phyloP scores from a whole-genome alignment of 2,329 filamentous ascomycete species.

The Botrytis medusae region DNA sequence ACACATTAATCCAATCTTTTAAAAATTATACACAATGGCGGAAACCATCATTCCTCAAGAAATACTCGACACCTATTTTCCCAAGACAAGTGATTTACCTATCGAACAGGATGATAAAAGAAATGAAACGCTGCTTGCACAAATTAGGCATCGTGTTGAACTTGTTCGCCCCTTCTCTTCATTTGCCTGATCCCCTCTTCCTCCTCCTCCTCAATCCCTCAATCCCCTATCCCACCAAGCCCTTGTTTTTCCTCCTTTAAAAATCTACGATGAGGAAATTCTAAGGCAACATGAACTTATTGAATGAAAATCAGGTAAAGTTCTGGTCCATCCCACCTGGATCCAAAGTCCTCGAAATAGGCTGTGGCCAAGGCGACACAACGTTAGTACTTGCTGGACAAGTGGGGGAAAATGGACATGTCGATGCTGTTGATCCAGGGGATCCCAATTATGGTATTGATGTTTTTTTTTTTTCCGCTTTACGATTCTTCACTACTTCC shows the following conservation, averaged over 20 bases:
- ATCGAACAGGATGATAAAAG: background rate
- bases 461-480: background rate
- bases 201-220: background rate
- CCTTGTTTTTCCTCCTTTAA: background rate
- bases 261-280: background rate
- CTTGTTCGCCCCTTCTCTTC: background rate
- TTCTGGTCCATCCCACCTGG: constrained; percentile 43
- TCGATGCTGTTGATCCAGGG: constrained; percentile 55
- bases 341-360: constrained; percentile 54
- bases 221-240: background rate
- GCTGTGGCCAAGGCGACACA: constrained; percentile 60
- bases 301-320: constrained; percentile 27
- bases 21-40: background rate
- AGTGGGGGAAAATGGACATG: constrained; percentile 46
- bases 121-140: constrained; percentile 24
- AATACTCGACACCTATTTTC: constrained; percentile 26
- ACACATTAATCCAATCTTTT: background rate
- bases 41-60: constrained; percentile 6
- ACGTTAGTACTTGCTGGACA: constrained; percentile 53
- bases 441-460: constrained; percentile 47
- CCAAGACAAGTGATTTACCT: constrained; percentile 17
- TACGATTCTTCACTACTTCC: too few species aligned
- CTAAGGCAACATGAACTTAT: background rate
- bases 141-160: constrained; percentile 41
- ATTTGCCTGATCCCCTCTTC: background rate